Conservation (phyloP, 1,284 basidiomycete genomes). For the Psilocybe mexicana region DNA sequence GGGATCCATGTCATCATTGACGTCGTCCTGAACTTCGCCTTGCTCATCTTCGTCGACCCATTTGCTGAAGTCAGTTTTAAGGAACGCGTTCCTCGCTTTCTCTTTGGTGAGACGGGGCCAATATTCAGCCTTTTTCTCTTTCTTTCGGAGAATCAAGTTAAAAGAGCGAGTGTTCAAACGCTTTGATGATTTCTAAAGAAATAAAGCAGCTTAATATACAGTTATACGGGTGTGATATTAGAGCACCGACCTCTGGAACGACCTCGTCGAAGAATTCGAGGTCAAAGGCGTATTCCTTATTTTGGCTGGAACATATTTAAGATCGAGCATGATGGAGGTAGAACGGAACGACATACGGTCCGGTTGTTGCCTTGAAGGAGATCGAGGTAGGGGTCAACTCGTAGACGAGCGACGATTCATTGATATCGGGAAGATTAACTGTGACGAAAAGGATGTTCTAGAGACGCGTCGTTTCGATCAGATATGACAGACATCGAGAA, state of each 20-base stretch:
- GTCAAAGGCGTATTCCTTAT: conserved; percentile 71
- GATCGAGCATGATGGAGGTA: conserved; percentile 3
- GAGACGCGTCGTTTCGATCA: conserved; percentile 22
- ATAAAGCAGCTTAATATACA: conserved; percentile 7
- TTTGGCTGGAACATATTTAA: conserved; percentile 47
- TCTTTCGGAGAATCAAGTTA: conserved; percentile 75
- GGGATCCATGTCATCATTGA: conserved; percentile 44
- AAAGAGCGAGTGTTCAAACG: conserved; percentile 69
- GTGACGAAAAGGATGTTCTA: conserved; percentile 86
- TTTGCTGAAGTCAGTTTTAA: conserved; percentile 91
- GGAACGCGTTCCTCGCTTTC: conserved; percentile 73
- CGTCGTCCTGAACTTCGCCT: conserved; percentile 60
- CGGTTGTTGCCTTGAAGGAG: conserved; percentile 71
- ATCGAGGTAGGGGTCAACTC: conserved; percentile 64
- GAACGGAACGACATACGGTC: conserved; percentile 53
- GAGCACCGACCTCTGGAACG: conserved; percentile 60
- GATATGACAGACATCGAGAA: conserved; percentile 18
- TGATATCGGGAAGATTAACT: conserved; percentile 82
- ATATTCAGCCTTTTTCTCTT: conserved; percentile 72
- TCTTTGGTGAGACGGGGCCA: conserved; percentile 92
- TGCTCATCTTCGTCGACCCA: conserved; percentile 98
- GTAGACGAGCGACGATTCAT: conserved; percentile 60
- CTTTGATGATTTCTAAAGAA: conserved; percentile 61
- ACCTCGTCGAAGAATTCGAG: conserved; percentile 77
- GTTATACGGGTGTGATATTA: not conserved